Base-by-base conservation (phyloP, 495 filamentous ascomycete species). In the Venustampulla echinocandica region DNA sequence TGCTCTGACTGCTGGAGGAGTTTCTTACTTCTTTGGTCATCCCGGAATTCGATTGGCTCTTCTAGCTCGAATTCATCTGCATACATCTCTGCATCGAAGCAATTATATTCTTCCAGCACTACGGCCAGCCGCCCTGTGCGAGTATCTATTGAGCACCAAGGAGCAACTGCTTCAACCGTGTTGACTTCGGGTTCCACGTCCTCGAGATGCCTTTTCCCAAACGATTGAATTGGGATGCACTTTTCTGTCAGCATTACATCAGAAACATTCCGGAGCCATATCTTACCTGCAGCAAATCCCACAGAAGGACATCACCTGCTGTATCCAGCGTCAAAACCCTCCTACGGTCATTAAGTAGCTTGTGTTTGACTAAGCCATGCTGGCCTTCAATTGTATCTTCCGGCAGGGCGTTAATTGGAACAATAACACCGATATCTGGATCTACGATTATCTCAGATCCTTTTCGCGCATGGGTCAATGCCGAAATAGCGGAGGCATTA, bases 71-170 rank as follows among this genome's bases (percentile, higher is more conserved):
- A 65, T 59, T 96, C 87, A 59, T 97, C 92, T 0, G 89, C 90
- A 61, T 98, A 98, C 66, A 93, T 84, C 61, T 98, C 92, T 28
- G 90, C 93, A 64, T 97, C 93, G 56, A 98, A 98, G 61, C 92
- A 97, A 50, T 92, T 89, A 55, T 92, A 94, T 35, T 89, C 86
- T 55, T 97, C 92, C 15, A 98, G 63, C 10, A 95, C 83, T 21
- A 93, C 90, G 2, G 88, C 88, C 46, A 98, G 64, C 50, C 84
- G 82, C 32, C 92, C 92, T 3, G 92, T 97, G 45, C 89, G 80
- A 22, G 88, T 90, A 58, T 98, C 89, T 38, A 97, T 85, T 10
- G 83, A 81, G 59, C 90, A 97, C 92, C 92, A 98, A 48, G 94
- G 88, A 4, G 88, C 81, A 41, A 97, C 85, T 30, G 79, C 89